Conservation (phyloP, 1,139 yeast genomes). For the Hemisphaericaspora xylofermentans region DNA sequence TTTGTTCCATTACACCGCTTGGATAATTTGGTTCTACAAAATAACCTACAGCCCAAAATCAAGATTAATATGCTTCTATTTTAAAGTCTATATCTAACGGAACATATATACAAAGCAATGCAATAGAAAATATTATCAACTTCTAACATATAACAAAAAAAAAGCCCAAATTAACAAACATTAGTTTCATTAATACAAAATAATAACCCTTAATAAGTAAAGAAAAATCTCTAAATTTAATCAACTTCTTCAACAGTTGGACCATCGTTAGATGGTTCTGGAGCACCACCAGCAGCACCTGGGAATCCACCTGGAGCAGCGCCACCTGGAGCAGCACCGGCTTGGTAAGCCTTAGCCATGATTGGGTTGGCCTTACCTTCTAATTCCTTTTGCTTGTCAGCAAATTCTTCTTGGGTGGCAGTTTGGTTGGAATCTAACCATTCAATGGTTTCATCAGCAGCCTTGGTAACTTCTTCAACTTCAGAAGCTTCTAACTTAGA, state of each 20-base stretch:
- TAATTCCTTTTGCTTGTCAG: slow-evolving; percentile 90
- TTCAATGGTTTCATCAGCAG: slow-evolving; percentile 80
- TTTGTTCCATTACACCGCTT: too few species aligned
- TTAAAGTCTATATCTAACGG: slow-evolving; percentile 1
- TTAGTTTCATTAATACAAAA: slow-evolving; percentile 4
- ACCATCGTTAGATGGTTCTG: slow-evolving; percentile 72
- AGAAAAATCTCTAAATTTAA: slow-evolving; percentile 34
- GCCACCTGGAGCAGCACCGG: slow-evolving; percentile 55
- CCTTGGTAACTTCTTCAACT: slow-evolving; percentile 73
- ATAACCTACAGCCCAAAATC: background rate
- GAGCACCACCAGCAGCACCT: slow-evolving; percentile 66
- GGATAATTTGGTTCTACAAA: too few species aligned
- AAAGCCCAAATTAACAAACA: slow-evolving; percentile 4
- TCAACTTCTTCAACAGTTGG: slow-evolving; percentile 96
- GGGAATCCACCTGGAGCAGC: slow-evolving; percentile 61
- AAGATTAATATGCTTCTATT: slow-evolving; percentile 1
- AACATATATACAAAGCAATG: background rate
- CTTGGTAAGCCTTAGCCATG: slow-evolving; percentile 88
- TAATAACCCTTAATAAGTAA: background rate
- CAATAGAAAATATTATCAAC: background rate
- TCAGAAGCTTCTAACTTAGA: slow-evolving; percentile 82
- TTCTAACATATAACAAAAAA: background rate
- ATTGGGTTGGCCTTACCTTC: slow-evolving; percentile 93
- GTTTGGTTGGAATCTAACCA: slow-evolving; percentile 90
- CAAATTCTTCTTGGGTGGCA: slow-evolving; percentile 83